These are phyloP conservation scores for Neckera pumila DNA, from an alignment of 225 moss, liverwort and hornwort genomes.

Conservation along the genomic window DNA sequence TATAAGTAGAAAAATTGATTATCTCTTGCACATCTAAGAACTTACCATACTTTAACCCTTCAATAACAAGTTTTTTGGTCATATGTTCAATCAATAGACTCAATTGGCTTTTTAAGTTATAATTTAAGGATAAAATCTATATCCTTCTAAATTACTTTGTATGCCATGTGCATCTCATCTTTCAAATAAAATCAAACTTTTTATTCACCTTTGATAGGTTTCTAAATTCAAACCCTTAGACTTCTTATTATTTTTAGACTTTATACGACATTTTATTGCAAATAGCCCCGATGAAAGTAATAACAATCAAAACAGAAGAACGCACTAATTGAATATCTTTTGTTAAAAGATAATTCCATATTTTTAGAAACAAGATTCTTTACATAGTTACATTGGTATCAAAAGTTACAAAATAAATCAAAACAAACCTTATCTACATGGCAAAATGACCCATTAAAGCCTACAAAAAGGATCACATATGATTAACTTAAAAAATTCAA, in stretches of 20 bases:
- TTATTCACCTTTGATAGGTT: background rate
- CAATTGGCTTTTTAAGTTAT: background rate
- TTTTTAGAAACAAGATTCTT: background rate
- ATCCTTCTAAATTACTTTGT: background rate
- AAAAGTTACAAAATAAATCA: background rate
- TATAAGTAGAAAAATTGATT: too few species aligned
- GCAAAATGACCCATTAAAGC: background rate
- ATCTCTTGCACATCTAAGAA: too few species aligned
- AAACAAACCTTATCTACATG: rapidly evolving
- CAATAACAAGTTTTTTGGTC: too few species aligned
- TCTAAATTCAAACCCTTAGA: background rate
- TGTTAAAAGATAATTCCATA: background rate
- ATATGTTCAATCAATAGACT: too few species aligned
- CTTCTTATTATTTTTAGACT: background rate
- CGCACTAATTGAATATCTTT: background rate
- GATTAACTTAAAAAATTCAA: background rate
- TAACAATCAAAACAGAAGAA: background rate
- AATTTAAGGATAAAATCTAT: background rate
- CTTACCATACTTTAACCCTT: too few species aligned
- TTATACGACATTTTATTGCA: background rate
- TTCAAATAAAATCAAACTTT: background rate
- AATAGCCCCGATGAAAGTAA: background rate
- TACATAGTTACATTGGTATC: background rate
- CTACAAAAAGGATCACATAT: background rate
- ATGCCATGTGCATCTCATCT: background rate